Conservation (phyloP, 345 rosid species). For the Clarkia xantiana region DNA sequence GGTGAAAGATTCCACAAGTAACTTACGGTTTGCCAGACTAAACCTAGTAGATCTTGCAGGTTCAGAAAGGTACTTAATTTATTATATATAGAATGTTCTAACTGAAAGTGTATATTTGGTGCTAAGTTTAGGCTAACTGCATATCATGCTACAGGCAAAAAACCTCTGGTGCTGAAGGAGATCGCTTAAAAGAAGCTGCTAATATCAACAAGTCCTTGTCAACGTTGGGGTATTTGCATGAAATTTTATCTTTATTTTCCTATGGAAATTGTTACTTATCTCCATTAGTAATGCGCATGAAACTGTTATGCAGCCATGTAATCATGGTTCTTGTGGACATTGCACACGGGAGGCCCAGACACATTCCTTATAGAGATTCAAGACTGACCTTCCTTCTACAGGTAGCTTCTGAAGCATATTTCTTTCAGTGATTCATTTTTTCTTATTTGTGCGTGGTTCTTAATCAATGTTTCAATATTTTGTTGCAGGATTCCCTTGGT, state of each 20-base stretch:
- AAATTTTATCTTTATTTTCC: not conserved
- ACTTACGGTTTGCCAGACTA: slow-evolving; percentile 78
- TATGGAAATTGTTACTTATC: not conserved
- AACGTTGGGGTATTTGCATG: slow-evolving; percentile 65
- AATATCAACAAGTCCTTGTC: slow-evolving; percentile 89
- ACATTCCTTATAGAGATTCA: slow-evolving; percentile 92
- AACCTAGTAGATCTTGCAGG: slow-evolving; percentile 94
- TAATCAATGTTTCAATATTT: slow-evolving; percentile 8
- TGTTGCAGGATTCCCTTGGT: slow-evolving; percentile 80
- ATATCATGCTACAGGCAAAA: slow-evolving; percentile 51
- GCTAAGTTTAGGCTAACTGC: not conserved
- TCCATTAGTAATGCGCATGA: not conserved
- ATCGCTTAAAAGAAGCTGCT: slow-evolving; percentile 95
- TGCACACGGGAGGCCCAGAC: slow-evolving; percentile 68
- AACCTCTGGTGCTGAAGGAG: slow-evolving; percentile 97
- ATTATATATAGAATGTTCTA: slow-evolving; percentile 6
- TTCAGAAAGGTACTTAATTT: slow-evolving; percentile 58
- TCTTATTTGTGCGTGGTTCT: not conserved
- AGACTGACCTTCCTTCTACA: slow-evolving; percentile 95
- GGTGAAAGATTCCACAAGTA: slow-evolving; percentile 84
- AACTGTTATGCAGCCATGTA: slow-evolving; percentile 53
- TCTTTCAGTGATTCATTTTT: not conserved
- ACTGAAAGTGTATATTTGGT: slow-evolving; percentile 1
- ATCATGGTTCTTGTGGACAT: slow-evolving; percentile 93
- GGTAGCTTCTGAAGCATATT: slow-evolving; percentile 22